Base-by-base conservation (phyloP, 345 rosid genomes). In the Camelina sativa region DNA sequence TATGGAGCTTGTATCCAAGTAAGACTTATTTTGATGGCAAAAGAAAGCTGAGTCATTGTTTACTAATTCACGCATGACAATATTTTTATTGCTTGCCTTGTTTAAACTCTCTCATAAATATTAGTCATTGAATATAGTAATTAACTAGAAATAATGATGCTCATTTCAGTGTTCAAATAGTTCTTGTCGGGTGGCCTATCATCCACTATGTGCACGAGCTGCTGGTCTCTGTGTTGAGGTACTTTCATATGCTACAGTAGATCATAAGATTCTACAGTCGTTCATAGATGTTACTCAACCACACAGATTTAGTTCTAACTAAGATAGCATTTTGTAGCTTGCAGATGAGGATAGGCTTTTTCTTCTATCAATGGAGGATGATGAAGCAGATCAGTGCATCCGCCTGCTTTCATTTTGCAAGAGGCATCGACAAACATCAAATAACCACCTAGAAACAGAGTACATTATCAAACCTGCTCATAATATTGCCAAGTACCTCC, bases 191-290 rank as follows among this genome's bases (percentile, higher is more conserved):
- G 98, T 92, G 61, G 98, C 99, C 73, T 95, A 95, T 85, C 99
- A 95, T 89, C 97, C 99, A 4, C 90, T 95, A 5, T 95, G 98
- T 79, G 98, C 99, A 55, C 93, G 99, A 48, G 98, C 97, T 78
- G 99, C 99, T 79, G 99, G 90, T 78, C 96, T 95, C 69, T 95
- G 99, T 76, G 93, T 92, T 19, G 99, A 92, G 97, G 98, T 95
- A 89, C 34, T 66, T 80, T 77, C 78, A 56, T 48, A 67, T 69
- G 65, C n/a, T 69, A 7, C 58, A 69, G 16, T 43, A 54, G 32
- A 63, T 62, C 72, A 32, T 51, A 30, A 34, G 59, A 64, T 70
- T 59, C 55, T 58, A 51, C 16, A 37, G 65, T 63, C 57, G 40
- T 65, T 72, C n/a, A 30, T 51, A 48, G n/a, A 41, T 2, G 2